Conservation (phyloP, 2,329 filamentous ascomycete genomes). For the Fusarium citri region DNA sequence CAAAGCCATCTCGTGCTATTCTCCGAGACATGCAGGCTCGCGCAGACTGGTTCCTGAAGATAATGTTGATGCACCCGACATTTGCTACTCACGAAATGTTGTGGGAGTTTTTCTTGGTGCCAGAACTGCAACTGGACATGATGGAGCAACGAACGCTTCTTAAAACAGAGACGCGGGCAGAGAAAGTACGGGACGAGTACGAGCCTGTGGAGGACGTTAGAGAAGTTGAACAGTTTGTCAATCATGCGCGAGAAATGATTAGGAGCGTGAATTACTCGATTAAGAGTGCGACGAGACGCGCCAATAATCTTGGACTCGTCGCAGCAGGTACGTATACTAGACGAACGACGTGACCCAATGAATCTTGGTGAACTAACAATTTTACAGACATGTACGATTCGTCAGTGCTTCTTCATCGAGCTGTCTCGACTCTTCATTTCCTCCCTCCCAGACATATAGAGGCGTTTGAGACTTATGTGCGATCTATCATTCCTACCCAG, state of each 20-base stretch:
- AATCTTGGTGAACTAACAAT: constrained; percentile 45
- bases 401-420: constrained; percentile 64
- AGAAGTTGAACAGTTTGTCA: constrained; percentile 93
- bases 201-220: constrained; percentile 84
- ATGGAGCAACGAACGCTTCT: constrained; percentile 88
- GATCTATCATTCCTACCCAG: constrained; percentile 73
- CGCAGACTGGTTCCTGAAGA: constrained; percentile 88
- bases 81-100: constrained; percentile 96
- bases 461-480: constrained; percentile 79
- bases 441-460: constrained; percentile 75
- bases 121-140: constrained; percentile 89
- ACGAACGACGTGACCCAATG: constrained; percentile 8
- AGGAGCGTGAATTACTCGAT: constrained; percentile 85
- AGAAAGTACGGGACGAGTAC: constrained; percentile 90
- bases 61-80: constrained; percentile 87
- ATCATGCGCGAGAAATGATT: constrained; percentile 90
- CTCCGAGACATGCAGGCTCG: constrained; percentile 88
- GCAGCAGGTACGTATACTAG: constrained; percentile 62
- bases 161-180: constrained; percentile 84
- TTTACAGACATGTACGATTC: constrained; percentile 76
- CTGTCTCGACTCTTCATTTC: constrained; percentile 69
- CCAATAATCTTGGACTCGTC: constrained; percentile 77
- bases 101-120: constrained; percentile 98
- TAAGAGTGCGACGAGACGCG: constrained; percentile 82
- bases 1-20: constrained; percentile 87